Evolutionary conservation across 179 eudicot genomes (phyloP).

Genomic region (Beta corolliflora): DNA sequence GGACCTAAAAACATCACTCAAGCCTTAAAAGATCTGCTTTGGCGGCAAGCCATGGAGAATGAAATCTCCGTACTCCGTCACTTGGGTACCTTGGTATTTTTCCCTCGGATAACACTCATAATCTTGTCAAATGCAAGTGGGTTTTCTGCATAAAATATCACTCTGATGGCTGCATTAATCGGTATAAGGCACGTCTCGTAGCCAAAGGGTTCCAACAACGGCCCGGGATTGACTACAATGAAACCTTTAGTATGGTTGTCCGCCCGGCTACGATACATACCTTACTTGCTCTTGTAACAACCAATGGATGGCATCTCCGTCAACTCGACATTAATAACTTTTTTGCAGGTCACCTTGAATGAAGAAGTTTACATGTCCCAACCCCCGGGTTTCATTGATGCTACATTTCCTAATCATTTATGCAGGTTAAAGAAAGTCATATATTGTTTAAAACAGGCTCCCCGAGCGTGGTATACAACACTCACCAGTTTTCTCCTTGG

Average conservation of each 20-base stretch:
- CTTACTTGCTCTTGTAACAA: background rate
- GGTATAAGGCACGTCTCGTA: no score
- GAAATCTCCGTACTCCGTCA: background rate
- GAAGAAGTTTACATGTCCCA: background rate
- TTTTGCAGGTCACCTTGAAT: background rate
- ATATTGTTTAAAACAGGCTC: background rate
- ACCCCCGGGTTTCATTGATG: background rate
- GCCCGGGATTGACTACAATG: background rate
- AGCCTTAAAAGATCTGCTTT: background rate
- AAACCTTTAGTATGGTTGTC: background rate
- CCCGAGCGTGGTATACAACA: no score
- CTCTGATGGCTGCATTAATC: no score
- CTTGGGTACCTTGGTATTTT: background rate
- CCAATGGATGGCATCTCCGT: background rate
- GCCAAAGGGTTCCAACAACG: no score
- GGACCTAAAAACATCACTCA: background rate
- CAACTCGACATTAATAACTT: background rate
- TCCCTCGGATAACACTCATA: background rate
- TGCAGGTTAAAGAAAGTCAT: background rate
- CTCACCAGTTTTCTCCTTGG: no score
- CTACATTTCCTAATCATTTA: background rate
- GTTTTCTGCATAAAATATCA: background rate
- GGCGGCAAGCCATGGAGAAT: background rate
- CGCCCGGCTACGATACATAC: background rate
- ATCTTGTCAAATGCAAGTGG: background rate